These are phyloP conservation scores for Adenanthera pavonina DNA, from an alignment of 306 rosid genomes.

Conservation along the genomic window DNA sequence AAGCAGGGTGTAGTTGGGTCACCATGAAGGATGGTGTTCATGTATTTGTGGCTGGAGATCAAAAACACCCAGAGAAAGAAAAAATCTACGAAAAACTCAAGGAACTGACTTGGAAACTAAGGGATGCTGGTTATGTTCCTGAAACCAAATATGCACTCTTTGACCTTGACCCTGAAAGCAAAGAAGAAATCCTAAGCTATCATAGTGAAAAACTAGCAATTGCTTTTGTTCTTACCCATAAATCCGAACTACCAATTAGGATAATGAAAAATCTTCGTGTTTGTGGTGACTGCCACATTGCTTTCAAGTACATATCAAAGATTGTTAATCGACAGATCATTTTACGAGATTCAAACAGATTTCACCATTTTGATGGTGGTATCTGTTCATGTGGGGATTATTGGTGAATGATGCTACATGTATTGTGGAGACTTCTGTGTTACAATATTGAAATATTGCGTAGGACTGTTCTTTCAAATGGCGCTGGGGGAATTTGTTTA, in stretches of 20 bases:
- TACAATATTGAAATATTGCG: conserved; percentile 22
- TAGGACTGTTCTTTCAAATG: conserved; percentile 22
- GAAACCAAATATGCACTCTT: conserved; percentile 74
- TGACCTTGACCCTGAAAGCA: conserved; percentile 87
- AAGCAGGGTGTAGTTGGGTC: conserved; percentile 95
- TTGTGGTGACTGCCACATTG: conserved; percentile 94
- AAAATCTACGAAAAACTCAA: conserved; percentile 68
- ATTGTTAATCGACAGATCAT: conserved; percentile 73
- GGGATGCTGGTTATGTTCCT: conserved; percentile 79
- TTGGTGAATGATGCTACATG: conserved; percentile 57
- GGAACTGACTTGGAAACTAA: conserved; percentile 72
- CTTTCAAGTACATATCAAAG: conserved; percentile 81
- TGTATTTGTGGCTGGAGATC: conserved; percentile 90
- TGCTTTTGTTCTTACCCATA: conserved; percentile 84
- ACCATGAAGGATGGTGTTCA: conserved; percentile 93
- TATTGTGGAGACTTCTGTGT: conserved; percentile 18
- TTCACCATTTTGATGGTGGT: conserved; percentile 84
- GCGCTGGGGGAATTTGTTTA: conserved; percentile 25
- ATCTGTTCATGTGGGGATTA: conserved; percentile 85
- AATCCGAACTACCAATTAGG: conserved; percentile 81
- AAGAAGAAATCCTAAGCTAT: conserved; percentile 81
- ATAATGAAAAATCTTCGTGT: conserved; percentile 91
- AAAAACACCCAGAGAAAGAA: conserved; percentile 77
- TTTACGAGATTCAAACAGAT: conserved; percentile 82
- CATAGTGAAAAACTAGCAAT: conserved; percentile 92